Evolutionary conservation across 2,329 filamentous ascomycete species (phyloP), one percentile per base, ranked within the genome.

Genomic region (Venturia pyrina): DNA sequence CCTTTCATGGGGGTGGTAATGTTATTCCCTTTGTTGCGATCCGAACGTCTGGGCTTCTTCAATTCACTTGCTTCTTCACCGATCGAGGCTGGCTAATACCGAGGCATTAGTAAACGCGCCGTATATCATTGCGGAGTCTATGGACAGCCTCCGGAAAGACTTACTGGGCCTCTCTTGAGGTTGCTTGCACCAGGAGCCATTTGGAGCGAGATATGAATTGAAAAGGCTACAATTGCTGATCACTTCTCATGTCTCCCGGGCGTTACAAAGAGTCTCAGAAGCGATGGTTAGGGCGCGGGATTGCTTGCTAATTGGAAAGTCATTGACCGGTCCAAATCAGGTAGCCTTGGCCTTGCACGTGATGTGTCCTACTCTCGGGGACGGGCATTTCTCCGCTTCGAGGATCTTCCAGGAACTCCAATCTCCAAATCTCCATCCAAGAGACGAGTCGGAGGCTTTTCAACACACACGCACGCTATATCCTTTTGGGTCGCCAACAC

Each of bases 21-120:
- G 80, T 70, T 81, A 80, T 70, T 88, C 74, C 66, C 87, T 71
- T 84, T 86, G 67, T 91, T 79, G 68, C 90, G 87, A 70, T 90
- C 82, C 57, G 90, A 92, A 66, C 91, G 87, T 69, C 93, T 88
- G 67, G 89, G 87, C 76, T 96, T 96, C 83, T 97, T 97, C 37
- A 63, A 57, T 32, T 64, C 64, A 57, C 56, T 66, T 40, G 34
- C 64, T 43, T 65, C 63, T 60, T 60, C 63, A 24, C 53, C 63
- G 15, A 65, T 41, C 5, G 63, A 65, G 40, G 63, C 40, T 32
- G 48, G 63, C 63, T 65, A 24, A 10, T 48, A 13, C 7, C n/a
- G 19, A 24, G 34, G 62, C 44, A 34, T 64, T 40, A 64, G 62
- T 11, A 17, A 19, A 28, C 3, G 60, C 40, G n/a, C 13, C 28